phyloP scores from a whole-genome alignment of 1,139 yeast species.

The Kodamaea plutei region DNA sequence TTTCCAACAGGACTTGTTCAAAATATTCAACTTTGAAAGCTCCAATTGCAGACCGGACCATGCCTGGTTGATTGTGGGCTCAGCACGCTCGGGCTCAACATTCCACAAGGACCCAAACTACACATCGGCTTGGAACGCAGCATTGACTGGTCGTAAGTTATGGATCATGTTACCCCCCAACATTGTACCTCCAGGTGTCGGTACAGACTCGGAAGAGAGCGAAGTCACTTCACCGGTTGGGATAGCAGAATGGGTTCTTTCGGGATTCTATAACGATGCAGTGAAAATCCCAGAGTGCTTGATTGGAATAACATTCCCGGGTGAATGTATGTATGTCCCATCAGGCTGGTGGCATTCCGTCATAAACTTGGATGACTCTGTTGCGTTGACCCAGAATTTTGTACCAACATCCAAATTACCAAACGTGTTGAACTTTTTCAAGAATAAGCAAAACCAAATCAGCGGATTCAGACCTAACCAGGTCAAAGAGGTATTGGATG shows the following conservation, averaged over 20 bases:
- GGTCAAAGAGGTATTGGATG: slow-evolving; percentile 37
- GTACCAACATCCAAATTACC: slow-evolving; percentile 62
- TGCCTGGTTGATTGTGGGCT: slow-evolving; percentile 87
- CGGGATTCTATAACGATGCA: slow-evolving; percentile 72
- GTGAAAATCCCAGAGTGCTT: slow-evolving; percentile 46
- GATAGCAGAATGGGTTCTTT: slow-evolving; percentile 83
- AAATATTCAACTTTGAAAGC: slow-evolving; percentile 35
- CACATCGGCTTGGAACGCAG: slow-evolving; percentile 88
- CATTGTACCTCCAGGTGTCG: slow-evolving; percentile 79
- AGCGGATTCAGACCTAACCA: slow-evolving; percentile 70
- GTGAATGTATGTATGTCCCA: slow-evolving; percentile 86
- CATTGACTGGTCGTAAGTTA: slow-evolving; percentile 67
- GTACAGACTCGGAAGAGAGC: slow-evolving; percentile 70
- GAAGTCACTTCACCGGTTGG: slow-evolving; percentile 93
- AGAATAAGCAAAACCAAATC: slow-evolving; percentile 63
- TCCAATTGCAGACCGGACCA: slow-evolving; percentile 73
- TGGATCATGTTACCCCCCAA: slow-evolving; percentile 89
- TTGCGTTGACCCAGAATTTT: slow-evolving; percentile 84
- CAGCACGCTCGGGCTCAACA: slow-evolving; percentile 76
- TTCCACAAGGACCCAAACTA: slow-evolving; percentile 92
- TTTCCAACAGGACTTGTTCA: slow-evolving; percentile 50
- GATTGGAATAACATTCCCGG: slow-evolving; percentile 74
- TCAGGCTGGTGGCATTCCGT: slow-evolving; percentile 97
- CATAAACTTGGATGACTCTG: slow-evolving; percentile 72
- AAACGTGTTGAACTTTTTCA: slow-evolving; percentile 62